Evolutionary conservation across 108 stramenopile genomes (phyloP).

Genomic region (Hondaea fermentalgiana): DNA sequence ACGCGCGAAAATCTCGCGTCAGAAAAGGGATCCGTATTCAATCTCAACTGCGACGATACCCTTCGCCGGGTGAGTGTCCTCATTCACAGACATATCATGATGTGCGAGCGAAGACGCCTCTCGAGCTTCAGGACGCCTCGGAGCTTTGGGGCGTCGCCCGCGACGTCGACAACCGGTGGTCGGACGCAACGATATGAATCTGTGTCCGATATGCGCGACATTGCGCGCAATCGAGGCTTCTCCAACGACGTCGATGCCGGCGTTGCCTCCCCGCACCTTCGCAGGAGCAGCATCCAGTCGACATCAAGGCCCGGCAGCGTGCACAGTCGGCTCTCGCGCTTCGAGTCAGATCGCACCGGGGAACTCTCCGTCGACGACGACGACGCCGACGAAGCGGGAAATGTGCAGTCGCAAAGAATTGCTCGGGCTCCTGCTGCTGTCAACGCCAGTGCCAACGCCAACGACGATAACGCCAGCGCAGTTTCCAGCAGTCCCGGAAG

Average conservation of each 20-base stretch:
- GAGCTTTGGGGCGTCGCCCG: not conserved
- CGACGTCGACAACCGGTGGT: not conserved
- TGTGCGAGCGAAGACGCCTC: not conserved
- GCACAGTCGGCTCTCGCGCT: not conserved
- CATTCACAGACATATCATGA: not conserved
- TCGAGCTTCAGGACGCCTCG: too few species aligned
- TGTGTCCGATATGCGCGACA: not conserved
- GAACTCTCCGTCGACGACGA: not conserved
- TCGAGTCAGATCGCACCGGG: not conserved
- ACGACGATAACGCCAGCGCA: not conserved
- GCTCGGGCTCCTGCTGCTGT: not conserved
- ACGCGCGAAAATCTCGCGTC: not conserved
- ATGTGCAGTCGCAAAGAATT: too few species aligned
- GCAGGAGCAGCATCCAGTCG: not conserved
- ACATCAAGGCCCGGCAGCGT: not conserved
- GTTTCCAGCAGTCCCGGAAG: too few species aligned
- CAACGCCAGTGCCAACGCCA: too few species aligned
- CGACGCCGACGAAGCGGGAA: not conserved
- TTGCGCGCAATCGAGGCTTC: not conserved
- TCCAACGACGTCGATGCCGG: not conserved
- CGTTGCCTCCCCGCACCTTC: not conserved
- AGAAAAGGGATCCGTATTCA: not conserved
- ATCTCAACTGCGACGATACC: slow-evolving; percentile 6
- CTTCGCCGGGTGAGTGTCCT: not conserved
- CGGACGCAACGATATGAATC: not conserved